Percentiles rank a stretch among this genome's conserved stretches.
Conservation (phyloP, 78 protist genomes). For the Bigelowiella natans region DNA sequence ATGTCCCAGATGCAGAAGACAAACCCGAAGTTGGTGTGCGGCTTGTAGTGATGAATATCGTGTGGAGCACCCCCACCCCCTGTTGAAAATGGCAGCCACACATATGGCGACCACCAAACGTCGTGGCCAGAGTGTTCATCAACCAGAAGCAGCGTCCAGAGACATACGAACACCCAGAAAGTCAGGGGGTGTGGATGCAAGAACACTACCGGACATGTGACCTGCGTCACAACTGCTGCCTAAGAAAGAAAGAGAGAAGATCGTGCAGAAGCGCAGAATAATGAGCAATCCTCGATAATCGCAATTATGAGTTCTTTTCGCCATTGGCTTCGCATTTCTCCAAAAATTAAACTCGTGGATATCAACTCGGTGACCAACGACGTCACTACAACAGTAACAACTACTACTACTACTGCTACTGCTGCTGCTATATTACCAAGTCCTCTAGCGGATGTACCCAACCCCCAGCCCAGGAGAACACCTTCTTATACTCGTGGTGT, state of each 20-base stretch:
- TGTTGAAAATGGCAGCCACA: neutral
- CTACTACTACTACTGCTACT: too few relatives aligned
- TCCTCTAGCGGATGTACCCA: neutral
- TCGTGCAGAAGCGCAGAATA: too few relatives aligned
- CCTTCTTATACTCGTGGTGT: neutral
- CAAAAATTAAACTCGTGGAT: neutral
- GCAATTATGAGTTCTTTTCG: too few relatives aligned
- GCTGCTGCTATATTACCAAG: too few relatives aligned
- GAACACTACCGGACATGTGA: neutral
- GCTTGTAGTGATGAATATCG: neutral
- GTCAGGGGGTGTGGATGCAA: neutral
- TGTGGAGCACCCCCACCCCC: neutral
- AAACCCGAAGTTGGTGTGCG: neutral
- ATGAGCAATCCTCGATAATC: too few relatives aligned
- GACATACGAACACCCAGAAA: neutral
- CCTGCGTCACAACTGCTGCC: neutral
- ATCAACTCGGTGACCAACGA: too few relatives aligned
- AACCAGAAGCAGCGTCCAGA: neutral
- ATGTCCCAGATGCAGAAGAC: neutral
- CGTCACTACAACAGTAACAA: too few relatives aligned
- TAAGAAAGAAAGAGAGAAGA: too few relatives aligned
- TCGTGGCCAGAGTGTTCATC: neutral
- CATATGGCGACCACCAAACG: neutral
- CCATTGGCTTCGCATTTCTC: too few relatives aligned
- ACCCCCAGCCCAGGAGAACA: neutral